phyloP scores from a whole-genome alignment of 1,284 basidiomycete species.

The Cutaneotrichosporon mucoides region DNA sequence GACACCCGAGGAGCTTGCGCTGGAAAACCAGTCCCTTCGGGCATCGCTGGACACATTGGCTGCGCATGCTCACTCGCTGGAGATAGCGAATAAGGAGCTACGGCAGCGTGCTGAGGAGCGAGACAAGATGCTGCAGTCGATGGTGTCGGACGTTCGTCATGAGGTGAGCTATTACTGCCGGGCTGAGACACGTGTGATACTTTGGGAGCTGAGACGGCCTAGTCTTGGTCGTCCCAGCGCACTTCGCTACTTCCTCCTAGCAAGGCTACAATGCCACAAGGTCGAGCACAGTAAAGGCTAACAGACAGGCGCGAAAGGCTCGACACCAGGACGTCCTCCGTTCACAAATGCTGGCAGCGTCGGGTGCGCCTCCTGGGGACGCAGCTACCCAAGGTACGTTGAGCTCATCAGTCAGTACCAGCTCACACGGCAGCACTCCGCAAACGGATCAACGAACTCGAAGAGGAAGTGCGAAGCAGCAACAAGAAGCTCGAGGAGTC shows the following conservation, averaged over 20 bases:
- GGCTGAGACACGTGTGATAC: not conserved
- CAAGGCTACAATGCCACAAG: too few species aligned
- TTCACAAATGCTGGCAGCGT: conserved; percentile 34
- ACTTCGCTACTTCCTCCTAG: too few species aligned
- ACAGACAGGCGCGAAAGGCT: conserved; percentile 25
- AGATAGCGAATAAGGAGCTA: conserved; percentile 30
- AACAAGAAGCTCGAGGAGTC: conserved; percentile 18
- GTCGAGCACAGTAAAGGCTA: not conserved
- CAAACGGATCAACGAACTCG: conserved; percentile 60
- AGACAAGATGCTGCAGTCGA: conserved; percentile 37
- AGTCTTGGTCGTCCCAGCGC: too few species aligned
- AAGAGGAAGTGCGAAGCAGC: conserved; percentile 61
- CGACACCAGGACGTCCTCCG: conserved; percentile 36
- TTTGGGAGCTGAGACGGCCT: not conserved
- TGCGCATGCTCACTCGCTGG: conserved; percentile 35
- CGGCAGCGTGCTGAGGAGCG: conserved; percentile 32
- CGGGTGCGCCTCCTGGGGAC: conserved; percentile 1
- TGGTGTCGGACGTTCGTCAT: conserved; percentile 37
- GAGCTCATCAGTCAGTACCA: too few species aligned
- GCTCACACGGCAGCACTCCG: conserved; percentile 1
- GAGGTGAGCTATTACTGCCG: conserved; percentile 29
- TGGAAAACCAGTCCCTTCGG: conserved; percentile 47
- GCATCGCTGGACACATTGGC: conserved; percentile 45
- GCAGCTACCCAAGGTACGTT: not conserved
- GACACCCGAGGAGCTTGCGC: conserved; percentile 46